phyloP scores from a whole-genome alignment of 1,284 basidiomycete species.

The Ustilago loliicola region DNA sequence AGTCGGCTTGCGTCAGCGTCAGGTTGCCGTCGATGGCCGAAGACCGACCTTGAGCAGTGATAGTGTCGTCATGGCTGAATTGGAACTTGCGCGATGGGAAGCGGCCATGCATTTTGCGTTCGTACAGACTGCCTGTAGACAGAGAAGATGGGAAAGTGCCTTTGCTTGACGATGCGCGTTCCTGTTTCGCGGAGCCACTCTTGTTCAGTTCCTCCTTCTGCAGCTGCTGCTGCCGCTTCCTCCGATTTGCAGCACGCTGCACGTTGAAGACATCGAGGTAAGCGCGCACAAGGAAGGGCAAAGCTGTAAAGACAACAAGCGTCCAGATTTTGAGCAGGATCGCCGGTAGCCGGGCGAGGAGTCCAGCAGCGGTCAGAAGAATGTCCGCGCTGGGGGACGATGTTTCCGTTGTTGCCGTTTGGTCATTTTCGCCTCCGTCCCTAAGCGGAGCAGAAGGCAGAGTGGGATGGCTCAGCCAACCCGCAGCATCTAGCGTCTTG shows the following conservation, averaged over 20 bases:
- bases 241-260: constrained; percentile 26
- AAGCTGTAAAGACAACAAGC: constrained; percentile 20
- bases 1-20: constrained; percentile 1
- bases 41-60: constrained; percentile 16
- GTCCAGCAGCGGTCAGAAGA: neutral
- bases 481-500: constrained; percentile 38
- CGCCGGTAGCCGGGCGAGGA: constrained; percentile 27
- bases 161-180: constrained; percentile 12
- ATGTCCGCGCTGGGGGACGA: neutral
- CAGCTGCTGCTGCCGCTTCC: constrained; percentile 18
- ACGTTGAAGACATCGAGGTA: constrained; percentile 53
- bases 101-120: constrained; percentile 51
- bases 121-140: constrained; percentile 35
- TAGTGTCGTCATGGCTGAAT: constrained; percentile 15
- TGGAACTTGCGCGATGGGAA: constrained; percentile 47
- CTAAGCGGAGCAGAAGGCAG: neutral
- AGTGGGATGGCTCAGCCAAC: constrained; percentile 28
- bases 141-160: constrained; percentile 23
- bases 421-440: neutral
- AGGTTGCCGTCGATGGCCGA: constrained; percentile 14
- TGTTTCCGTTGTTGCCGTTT: neutral
- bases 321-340: constrained; percentile 33
- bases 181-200: neutral
- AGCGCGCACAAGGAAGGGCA: constrained; percentile 37
- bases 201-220: neutral